Evolutionary conservation across 805 yeast species (phyloP), one percentile per base, ranked within the genome.

Genomic region (Hanseniaspora valbyensis): DNA sequence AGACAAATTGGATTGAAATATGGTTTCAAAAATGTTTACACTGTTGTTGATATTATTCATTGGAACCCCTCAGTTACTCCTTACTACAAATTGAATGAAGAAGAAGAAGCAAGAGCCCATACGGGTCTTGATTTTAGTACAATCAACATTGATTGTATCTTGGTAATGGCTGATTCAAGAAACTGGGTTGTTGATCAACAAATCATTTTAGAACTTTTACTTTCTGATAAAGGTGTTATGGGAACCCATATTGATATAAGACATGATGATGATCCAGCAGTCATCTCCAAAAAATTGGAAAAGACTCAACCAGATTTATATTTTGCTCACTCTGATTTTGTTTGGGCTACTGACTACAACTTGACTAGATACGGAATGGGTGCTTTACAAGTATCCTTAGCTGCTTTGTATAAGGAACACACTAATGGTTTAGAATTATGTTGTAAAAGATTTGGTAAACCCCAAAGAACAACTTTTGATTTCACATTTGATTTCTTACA

Each of bases 151-250:
- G 89, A 87, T 55, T 94, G 90, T 13, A 82, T 87, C 52, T 69
- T 87, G 62, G 95, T 86, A 41, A 87, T 87, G 70, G 95, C 95
- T 10, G 96, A 87, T 68, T 80, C 92, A 7, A 75, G 94, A 67
- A 87, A 85, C 62, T 85, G 94, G 94, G 95, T 95, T 39, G 87
- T 86, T 26, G 95, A 87, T 66, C 88, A 85, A 65, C 96, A 87
- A 66, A 84, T 87, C 61, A 84, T 86, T 54, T 70, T 85, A 61
- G 96, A 87, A 61, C 70, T 87, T 59, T 72, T 87, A 49, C 70
- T 86, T 65, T 79, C 88, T 51, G 75, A 83, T 58, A 69, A 75
- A 53, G 96, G 96, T 59, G 77, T 75, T 38, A 82, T 87, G 88
- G 95, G 95, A 38, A 87, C 96, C 4, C 72, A 75, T 39, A 75